Evolutionary conservation across 306 rosid genomes (phyloP), one percentile per base, ranked within the genome.

Genomic region (Acacia melanoxylon): DNA sequence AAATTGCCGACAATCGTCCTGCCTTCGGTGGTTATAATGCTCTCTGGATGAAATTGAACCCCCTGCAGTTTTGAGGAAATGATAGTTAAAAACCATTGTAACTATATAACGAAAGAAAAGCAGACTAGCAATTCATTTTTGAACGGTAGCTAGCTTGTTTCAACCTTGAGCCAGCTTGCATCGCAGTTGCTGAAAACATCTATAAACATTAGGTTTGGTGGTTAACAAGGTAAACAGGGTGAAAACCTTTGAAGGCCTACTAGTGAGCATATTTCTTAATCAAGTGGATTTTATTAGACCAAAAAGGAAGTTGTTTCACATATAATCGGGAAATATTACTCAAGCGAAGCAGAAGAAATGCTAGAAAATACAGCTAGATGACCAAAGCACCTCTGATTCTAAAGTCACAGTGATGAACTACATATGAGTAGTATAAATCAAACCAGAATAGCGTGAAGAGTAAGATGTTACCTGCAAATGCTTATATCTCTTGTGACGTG

Each of bases 31-130:
- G 97, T 92, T 86, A 95, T 93, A 48, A 95, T 93, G 87, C 99
- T 95, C 87, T 93, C 99, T 0, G 99, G 99, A 84, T 93, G 99
- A 85, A 95, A 95, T 84, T 95, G 99, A 85, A 95, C 99, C 42
- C 99, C 97, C 99, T 95, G 90, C 83, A 89, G 72, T 69, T 72
- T 80, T 22, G 41, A 79, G 73, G 42, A n/a, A 78, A 25, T 31
- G 40, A 59, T 77, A 73, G 5, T 48, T 72, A 40, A 49, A 80
- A 72, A 71, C 24, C 59, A 17, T 15, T 31, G 20, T 63, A 10
- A 68, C 8, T 45, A 56, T 37, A 17, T 5, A n/a, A 63, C 52
- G 52, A 80, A 14, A 13, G 37, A 65, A 79, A 62, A 31, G 25
- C 33, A 58, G 19, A 58, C 16, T 31, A 31, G 70, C 66, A 31